Evolutionary conservation across 768 basidiomycete genomes (phyloP).

Genomic region (Auricularia cornea): DNA sequence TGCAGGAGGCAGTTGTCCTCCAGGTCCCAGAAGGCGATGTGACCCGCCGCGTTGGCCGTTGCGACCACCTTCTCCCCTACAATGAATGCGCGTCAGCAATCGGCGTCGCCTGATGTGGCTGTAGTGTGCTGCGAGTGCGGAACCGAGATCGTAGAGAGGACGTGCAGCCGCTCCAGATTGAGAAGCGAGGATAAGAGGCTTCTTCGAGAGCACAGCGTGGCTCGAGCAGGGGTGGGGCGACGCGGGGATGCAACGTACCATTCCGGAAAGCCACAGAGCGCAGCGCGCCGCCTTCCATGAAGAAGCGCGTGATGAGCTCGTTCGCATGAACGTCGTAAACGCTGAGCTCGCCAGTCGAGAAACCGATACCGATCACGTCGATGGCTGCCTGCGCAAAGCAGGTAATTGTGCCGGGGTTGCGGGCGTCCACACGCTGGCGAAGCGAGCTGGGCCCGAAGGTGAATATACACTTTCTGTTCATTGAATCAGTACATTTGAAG

Average conservation of each 20-base stretch:
- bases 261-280: constrained; percentile 75
- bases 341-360: constrained; percentile 76
- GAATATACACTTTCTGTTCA: constrained; percentile 68
- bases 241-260: too few relatives aligned
- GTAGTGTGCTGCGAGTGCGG: too few relatives aligned
- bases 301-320: constrained; percentile 80
- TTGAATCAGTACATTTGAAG: not conserved
- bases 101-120: too few relatives aligned
- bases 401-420: constrained; percentile 64
- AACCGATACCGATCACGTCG: constrained; percentile 92
- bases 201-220: too few relatives aligned
- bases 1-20: constrained; percentile 73
- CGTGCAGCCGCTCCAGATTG: too few relatives aligned
- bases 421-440: constrained; percentile 25
- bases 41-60: constrained; percentile 76
- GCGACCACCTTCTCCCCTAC: constrained; percentile 67
- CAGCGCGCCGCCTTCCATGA: constrained; percentile 81
- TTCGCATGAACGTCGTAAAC: constrained; percentile 88
- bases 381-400: constrained; percentile 43
- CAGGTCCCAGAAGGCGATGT: constrained; percentile 91
- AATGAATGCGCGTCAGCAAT: constrained; percentile 6
- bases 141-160: too few relatives aligned
- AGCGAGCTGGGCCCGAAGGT: constrained; percentile 55
- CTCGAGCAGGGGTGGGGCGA: too few relatives aligned
- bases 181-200: too few relatives aligned